phyloP scores from a whole-genome alignment of 345 rosid genomes.

The Populus nigra region DNA sequence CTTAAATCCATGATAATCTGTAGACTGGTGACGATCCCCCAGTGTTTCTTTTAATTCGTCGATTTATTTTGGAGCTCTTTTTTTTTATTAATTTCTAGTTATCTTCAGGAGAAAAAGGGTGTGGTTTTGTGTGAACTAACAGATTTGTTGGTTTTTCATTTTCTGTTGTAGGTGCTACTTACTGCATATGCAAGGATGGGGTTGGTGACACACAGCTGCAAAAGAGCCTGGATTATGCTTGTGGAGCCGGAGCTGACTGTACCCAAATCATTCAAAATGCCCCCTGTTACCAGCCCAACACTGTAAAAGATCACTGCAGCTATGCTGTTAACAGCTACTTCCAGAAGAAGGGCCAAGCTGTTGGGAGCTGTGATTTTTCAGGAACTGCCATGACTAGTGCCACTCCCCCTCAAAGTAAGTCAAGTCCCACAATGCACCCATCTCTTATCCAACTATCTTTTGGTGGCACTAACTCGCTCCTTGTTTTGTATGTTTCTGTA shows the following conservation, averaged over 20 bases:
- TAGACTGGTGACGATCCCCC: neutral
- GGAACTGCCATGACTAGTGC: slow-evolving; percentile 47
- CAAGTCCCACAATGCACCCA: neutral
- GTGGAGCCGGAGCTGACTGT: slow-evolving; percentile 59
- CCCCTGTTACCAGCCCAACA: slow-evolving; percentile 76
- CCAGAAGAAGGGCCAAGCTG: slow-evolving; percentile 56
- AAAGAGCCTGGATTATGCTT: slow-evolving; percentile 79
- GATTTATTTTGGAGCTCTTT: neutral
- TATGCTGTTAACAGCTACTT: slow-evolving; percentile 87
- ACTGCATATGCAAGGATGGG: slow-evolving; percentile 79
- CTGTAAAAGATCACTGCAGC: slow-evolving; percentile 77
- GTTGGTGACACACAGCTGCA: slow-evolving; percentile 49
- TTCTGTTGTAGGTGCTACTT: slow-evolving; percentile 45
- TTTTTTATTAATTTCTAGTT: neutral
- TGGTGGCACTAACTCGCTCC: neutral
- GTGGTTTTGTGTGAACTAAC: slow-evolving; percentile 1
- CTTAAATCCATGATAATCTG: neutral
- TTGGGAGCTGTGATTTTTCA: slow-evolving; percentile 72
- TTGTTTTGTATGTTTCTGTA: neutral
- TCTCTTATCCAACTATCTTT: neutral
- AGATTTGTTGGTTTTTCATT: neutral
- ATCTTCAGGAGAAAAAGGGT: neutral
- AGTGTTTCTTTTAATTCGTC: neutral
- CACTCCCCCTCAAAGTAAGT: slow-evolving; percentile 19
- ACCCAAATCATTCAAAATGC: slow-evolving; percentile 49